Evolutionary conservation across 148 eudicot species (phyloP), one percentile per base, ranked within the genome.

Genomic region (Beta vulgaris): DNA sequence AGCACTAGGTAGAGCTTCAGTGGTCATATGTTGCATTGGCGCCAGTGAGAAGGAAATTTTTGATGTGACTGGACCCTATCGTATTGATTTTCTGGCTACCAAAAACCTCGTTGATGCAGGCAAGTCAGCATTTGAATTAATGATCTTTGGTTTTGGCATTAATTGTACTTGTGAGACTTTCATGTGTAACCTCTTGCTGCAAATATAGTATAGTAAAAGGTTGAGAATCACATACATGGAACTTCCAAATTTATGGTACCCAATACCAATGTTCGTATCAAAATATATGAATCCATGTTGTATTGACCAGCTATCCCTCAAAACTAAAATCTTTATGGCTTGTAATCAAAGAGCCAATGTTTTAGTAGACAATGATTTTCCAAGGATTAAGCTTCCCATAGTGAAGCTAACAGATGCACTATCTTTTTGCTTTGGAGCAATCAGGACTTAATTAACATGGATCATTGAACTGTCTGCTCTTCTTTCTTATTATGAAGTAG

Each of bases 41-140:
- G 98, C 98, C 26, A 91, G 98, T 44, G 98, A 93, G 82, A 93
- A 93, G 86, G 98, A 93, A 76, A 69, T 91, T 71, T 86, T 84
- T 71, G 98, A 93, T 65, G 68, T 93, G 63, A 88, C 97, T 74
- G 97, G 98, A 73, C 98, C 98, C 35, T 93, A 87, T 81, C 84
- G 98, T 54, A 93, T 93, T 76, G 98, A 93, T 80, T 91, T 84
- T 69, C 80, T 23, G 83, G 98, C 98, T 69, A 89, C 94, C 39
- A 89, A 91, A 78, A 91, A 89, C 73, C 91, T 93, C 58, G 77
- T 93, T 73, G 89, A 91, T 82, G 97, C 98, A 88, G 98, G 98
- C 87, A 82, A 76, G 75, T 70, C 70, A 68, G 71, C 32, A 16
- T 55, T 68, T 73, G 18, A 10, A 19, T 66, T 68, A 11, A 23